Evolutionary conservation across 1,139 yeast species (phyloP).

Genomic region (Saccharomyces hybrid): DNA sequence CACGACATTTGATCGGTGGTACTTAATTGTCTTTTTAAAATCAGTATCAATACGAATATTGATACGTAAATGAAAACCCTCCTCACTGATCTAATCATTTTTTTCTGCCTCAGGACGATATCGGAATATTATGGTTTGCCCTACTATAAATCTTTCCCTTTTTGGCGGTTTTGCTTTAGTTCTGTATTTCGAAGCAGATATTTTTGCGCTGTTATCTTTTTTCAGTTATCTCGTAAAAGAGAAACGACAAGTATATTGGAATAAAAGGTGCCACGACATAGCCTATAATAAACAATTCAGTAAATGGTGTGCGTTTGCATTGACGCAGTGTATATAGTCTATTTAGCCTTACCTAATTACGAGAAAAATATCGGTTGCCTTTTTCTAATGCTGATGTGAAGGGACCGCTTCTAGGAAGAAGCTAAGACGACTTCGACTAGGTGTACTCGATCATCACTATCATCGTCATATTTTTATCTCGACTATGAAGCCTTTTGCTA

Average conservation of each 20-base stretch:
- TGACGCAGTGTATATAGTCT: background rate
- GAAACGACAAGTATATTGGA: background rate
- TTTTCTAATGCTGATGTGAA: too few species aligned
- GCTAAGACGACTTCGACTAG: too few species aligned
- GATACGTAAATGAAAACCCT: constrained; percentile 3
- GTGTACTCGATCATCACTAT: too few species aligned
- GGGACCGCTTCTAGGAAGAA: too few species aligned
- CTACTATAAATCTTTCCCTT: background rate
- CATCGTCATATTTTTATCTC: too few species aligned
- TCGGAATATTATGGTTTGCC: background rate
- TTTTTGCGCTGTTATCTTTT: background rate
- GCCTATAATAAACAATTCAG: background rate
- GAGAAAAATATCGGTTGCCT: too few species aligned
- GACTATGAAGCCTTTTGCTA: too few species aligned
- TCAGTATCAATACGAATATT: constrained; percentile 1
- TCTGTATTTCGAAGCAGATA: background rate
- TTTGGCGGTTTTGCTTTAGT: background rate
- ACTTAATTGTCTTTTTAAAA: constrained; percentile 1
- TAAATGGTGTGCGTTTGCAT: background rate
- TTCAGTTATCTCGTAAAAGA: background rate
- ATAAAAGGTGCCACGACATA: background rate
- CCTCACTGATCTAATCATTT: constrained; percentile 1
- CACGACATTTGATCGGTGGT: background rate
- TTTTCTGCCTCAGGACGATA: background rate
- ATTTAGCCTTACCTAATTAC: background rate